Base-by-base conservation (phyloP, 176 grass and related monocot genomes). In the Microstegium vimineum region DNA sequence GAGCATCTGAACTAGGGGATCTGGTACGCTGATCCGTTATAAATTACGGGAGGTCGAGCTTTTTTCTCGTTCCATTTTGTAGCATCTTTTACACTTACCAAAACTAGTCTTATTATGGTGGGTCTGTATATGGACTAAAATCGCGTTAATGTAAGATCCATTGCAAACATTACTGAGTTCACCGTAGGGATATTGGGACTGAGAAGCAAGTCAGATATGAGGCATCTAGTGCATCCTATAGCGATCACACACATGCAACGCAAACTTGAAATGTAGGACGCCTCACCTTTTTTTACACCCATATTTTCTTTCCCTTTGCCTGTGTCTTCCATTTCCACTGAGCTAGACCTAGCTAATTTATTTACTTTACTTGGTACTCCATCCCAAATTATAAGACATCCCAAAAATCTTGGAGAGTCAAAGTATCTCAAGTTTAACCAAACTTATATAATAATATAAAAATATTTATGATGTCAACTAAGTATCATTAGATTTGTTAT, bases 1-100 rank as follows among this genome's bases (percentile, higher is more conserved):
- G 84, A 91, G 84, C 81, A 80, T 86, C 65, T 91, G 74, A 83
- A 85, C 5, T 86, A 14, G 33, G 75, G 59, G 62, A 27, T 43
- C 62, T 62, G 40, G 2, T 59, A 43, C 49, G 40, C 80, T 66
- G 51, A 47, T 74, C 62, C 5, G 36, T 28, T 10, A 62, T 62
- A 14, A 57, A 11, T 10, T 56, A 32, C 9, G 41, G 26, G 20
- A 66, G 62, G 46, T 82, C 20, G 23, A 66, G 32, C 17, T 49
- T 63, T 47, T 54, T 22, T 30, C 20, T 18, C 15, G 20, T 12
- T 60, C n/a, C 18, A 22, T 54, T 54, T 12, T 73, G 70, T 12
- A 10, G 31, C 46, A 33, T 74, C 46, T 18, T 75, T 75, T 56
- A 49, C 9, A 17, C 17, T 23, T 13, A 3, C 18, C 47, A 23